A percentile compares a stretch with the other conserved stretches of the same genome.
These are phyloP conservation scores for Limnanthes douglasii DNA, from an alignment of 345 rosid genomes.

Conservation along the genomic window DNA sequence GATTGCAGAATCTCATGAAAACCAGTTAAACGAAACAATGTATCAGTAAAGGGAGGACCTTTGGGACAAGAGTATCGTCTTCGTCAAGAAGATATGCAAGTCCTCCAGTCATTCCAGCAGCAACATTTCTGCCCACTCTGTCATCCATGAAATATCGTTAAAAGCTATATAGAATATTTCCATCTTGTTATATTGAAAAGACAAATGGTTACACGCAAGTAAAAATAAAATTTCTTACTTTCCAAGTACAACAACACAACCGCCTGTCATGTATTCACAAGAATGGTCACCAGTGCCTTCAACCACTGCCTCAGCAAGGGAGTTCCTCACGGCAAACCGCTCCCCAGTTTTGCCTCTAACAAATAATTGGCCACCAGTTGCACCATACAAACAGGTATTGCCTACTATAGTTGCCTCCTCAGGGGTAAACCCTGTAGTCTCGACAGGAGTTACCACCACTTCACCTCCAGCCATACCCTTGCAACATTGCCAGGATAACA, in stretches of 20 bases:
- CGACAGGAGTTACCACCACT: constrained; percentile 73
- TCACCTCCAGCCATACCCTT: constrained; percentile 99
- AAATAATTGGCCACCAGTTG: constrained; percentile 93
- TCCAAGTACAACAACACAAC: constrained; percentile 89
- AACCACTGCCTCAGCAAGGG: constrained; percentile 95
- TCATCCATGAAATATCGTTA: constrained; percentile 10
- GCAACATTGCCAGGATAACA: constrained; percentile 1
- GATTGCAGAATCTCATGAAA: too few relatives aligned
- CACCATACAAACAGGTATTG: constrained; percentile 93
- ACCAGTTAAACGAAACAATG: neutral
- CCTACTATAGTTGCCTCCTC: constrained; percentile 97
- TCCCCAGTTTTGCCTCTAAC: constrained; percentile 98
- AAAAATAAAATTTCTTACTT: constrained; percentile 44
- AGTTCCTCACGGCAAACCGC: constrained; percentile 96
- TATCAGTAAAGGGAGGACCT: constrained; percentile 29
- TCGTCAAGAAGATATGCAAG: constrained; percentile 89
- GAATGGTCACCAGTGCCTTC: constrained; percentile 99
- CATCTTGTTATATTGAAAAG: neutral
- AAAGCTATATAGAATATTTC: neutral
- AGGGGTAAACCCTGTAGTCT: constrained; percentile 59
- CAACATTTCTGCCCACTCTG: constrained; percentile 98
- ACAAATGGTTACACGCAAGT: neutral
- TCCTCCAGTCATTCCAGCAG: constrained; percentile 99
- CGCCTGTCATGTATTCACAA: constrained; percentile 99
- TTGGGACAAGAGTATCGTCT: constrained; percentile 70